Percentiles rank a stretch among this genome's conserved stretches.
These are phyloP conservation scores for Thelephora aurantiotincta DNA, from an alignment of 768 basidiomycete genomes.

Conservation along the genomic window DNA sequence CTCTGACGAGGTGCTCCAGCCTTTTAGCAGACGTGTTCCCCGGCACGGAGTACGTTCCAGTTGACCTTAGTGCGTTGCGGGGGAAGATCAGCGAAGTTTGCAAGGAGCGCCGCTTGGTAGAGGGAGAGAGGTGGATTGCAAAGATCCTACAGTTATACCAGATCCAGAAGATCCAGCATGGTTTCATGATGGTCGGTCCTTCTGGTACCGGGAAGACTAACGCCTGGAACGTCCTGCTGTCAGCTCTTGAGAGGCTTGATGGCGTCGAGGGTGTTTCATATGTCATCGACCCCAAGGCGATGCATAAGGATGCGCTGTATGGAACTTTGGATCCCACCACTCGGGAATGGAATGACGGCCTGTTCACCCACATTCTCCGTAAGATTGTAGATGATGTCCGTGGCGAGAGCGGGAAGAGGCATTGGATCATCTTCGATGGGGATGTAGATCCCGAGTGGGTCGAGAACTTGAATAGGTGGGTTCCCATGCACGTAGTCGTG, in stretches of 20 bases:
- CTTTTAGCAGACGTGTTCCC: slow-evolving; percentile 96
- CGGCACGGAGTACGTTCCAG: slow-evolving; percentile 81
- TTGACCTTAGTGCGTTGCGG: slow-evolving; percentile 77
- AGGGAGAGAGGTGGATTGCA: slow-evolving; percentile 80
- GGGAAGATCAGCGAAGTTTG: slow-evolving; percentile 81
- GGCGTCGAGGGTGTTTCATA: slow-evolving; percentile 88
- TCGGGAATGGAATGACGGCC: slow-evolving; percentile 97
- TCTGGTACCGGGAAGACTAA: slow-evolving; percentile 95
- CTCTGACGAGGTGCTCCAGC: slow-evolving; percentile 24
- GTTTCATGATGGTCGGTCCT: slow-evolving; percentile 99
- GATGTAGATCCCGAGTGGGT: slow-evolving; percentile 99
- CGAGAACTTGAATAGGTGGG: slow-evolving; percentile 94
- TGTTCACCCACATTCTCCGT: slow-evolving; percentile 94
- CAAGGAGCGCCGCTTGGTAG: slow-evolving; percentile 68
- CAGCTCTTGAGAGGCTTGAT: slow-evolving; percentile 82
- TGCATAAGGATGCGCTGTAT: slow-evolving; percentile 96
- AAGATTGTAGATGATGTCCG: slow-evolving; percentile 98
- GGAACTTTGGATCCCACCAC: slow-evolving; percentile 95
- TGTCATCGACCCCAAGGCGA: slow-evolving; percentile 98
- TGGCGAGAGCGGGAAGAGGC: slow-evolving; percentile 89
- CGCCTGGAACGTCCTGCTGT: slow-evolving; percentile 89
- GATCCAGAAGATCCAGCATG: slow-evolving; percentile 99
- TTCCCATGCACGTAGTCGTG: slow-evolving; percentile 4
- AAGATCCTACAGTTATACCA: slow-evolving; percentile 98
- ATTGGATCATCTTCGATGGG: slow-evolving; percentile 99